Evolutionary conservation across 805 yeast genomes (phyloP), one percentile per base, ranked within the genome.

Genomic region (Kuraishia floccosa): DNA sequence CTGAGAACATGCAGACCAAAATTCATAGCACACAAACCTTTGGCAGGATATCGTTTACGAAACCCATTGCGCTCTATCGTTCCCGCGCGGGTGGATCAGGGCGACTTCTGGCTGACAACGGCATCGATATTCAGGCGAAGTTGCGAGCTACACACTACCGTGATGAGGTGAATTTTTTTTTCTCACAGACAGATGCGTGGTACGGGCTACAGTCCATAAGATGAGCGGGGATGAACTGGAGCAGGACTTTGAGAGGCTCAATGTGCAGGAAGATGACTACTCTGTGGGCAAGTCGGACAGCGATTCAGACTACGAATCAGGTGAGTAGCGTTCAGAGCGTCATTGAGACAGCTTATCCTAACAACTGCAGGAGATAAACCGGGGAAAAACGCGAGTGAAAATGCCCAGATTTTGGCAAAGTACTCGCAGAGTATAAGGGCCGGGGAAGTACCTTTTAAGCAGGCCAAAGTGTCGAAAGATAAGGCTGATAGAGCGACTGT

Each of bases 401-500:
- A 68, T 33, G 61, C 65, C 3, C 60, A 59, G 27, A 67, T 81
- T 23, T 58, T 76, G 14, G 72, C 68, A n/a, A 74, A 69, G 42
- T 76, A 74, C 49, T 70, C 77, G 0, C 68, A 71, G 32, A 72
- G 66, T 38, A 79, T 80, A 47, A 76, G 75, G 39, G 63, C 75
- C 1, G 86, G 76, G 45, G 69, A 69, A 35, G 59, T 72, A 31
- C 60, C 69, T 31, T 52, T 59, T 36, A 69, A 65, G 37, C 71
- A 67, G 30, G 76, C 74, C 30, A 71, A 77, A 40, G 62, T 68
- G 1, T 70, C 72, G 32, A 76, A 74, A 40, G 98, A 89, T 55
- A 75, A 86, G 44, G 76, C 97, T 1, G 86, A 91, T 44, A 64
- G 98, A 32, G 98, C 98, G 3, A 91, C 99, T 0, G 94, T 86